A percentile compares a stretch with the other conserved stretches of the same genome.
phyloP scores from a whole-genome alignment of 345 rosid genomes.

The Acer saccharum region DNA sequence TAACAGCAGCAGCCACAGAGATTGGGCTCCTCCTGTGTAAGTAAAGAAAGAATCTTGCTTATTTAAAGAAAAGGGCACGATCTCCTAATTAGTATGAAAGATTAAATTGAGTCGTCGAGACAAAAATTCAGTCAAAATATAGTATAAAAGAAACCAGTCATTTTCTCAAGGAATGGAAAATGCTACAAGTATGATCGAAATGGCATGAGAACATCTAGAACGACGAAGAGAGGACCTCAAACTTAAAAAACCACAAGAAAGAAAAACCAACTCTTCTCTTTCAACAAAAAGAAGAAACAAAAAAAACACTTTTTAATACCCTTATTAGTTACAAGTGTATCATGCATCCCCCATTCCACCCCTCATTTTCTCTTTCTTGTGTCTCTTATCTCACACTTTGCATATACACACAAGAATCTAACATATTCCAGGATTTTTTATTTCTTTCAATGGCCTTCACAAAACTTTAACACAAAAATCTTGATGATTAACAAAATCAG shows the following conservation, averaged over 20 bases:
- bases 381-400: background rate
- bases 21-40: constrained; percentile 60
- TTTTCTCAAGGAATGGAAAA: background rate
- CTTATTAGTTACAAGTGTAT: background rate
- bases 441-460: background rate
- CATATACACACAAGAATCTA: background rate
- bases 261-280: background rate
- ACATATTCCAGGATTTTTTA: background rate
- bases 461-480: background rate
- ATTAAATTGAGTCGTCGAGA: background rate
- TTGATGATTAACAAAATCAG: background rate
- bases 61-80: background rate
- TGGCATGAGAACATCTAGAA: background rate
- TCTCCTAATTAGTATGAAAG: background rate
- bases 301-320: background rate
- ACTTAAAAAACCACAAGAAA: background rate
- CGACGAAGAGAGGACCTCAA: constrained; percentile 9
- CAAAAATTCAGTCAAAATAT: background rate
- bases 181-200: background rate
- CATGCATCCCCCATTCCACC: background rate
- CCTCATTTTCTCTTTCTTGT: background rate
- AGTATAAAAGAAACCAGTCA: background rate
- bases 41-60: constrained; percentile 3
- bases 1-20: constrained; percentile 58
- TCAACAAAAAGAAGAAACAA: background rate